Evolutionary conservation across 2,329 filamentous ascomycete genomes (phyloP), one percentile per base, ranked within the genome.

Genomic region (Myriosclerotinia duriaeana): DNA sequence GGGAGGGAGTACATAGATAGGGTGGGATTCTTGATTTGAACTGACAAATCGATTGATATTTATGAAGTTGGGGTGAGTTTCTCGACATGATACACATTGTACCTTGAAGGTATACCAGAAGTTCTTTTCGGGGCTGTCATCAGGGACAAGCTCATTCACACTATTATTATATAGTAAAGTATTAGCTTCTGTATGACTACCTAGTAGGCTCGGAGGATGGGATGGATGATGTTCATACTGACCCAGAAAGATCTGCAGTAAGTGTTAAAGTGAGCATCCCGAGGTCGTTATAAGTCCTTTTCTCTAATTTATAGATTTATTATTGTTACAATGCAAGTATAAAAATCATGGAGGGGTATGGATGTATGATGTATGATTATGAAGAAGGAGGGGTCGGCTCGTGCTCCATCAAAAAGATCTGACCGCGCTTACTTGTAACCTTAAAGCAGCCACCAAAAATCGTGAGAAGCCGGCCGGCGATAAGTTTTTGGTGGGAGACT

Each of bases 91-190:
- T n/a, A 92, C 97, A 80, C 95, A 99, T 82, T 97, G 92, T 46
- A 99, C 94, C 77, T 91, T 95, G 86, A 99, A 98, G 61, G 92
- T 97, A 81, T 97, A 99, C 85, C 90, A 96, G 81, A 97, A 99
- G 5, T 93, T 92, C 67, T 85, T 86, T 22, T 91, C 91, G 73
- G 88, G 82, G 8, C 88, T 92, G 78, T 99, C 95, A 72, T 88
- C 83, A 9, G 95, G 95, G 66, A 89, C 89, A 72, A 99, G 87
- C 75, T 95, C 90, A 68, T 93, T 97, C 68, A 99, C 93, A 55
- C 95, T 98, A 60, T n/a, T n/a, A n/a, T n/a, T 64, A 70, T 58
- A 50, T 48, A 40, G 66, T 67, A 66, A 40, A 26, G 14, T n/a
- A n/a, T 66, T 53, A 61, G 30, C 46, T 46, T 11, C 14, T 44